Conservation (phyloP, 2,329 filamentous ascomycete species). For the Bimuria novae-zelandiae region DNA sequence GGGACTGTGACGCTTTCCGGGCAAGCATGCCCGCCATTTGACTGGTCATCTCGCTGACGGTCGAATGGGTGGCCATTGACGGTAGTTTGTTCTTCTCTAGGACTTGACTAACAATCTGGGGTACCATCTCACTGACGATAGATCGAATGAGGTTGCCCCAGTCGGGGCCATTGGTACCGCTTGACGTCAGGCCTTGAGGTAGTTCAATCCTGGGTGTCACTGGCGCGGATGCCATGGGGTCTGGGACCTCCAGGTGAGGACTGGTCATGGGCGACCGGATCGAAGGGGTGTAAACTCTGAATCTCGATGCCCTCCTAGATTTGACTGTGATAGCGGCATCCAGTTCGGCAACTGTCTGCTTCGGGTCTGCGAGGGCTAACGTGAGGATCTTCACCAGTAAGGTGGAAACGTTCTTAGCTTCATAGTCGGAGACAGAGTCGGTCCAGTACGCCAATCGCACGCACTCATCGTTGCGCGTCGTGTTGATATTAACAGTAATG, state of each 20-base stretch:
- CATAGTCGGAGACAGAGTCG: slow-evolving; percentile 33
- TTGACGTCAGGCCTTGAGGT: slow-evolving; percentile 5
- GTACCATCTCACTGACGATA: slow-evolving; percentile 41
- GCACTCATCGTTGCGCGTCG: slow-evolving; percentile 34
- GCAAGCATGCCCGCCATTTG: slow-evolving; percentile 37
- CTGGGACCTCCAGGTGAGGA: slow-evolving; percentile 24
- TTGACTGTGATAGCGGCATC: slow-evolving; percentile 24
- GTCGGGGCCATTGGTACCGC: slow-evolving; percentile 23
- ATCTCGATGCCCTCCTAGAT: slow-evolving; percentile 6
- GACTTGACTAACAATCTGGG: slow-evolving; percentile 39
- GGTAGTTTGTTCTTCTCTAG: slow-evolving; percentile 32
- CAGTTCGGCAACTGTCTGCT: slow-evolving; percentile 33
- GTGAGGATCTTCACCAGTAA: slow-evolving; percentile 33
- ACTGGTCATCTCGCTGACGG: slow-evolving; percentile 34
- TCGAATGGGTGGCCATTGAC: slow-evolving; percentile 21
- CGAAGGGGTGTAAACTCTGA: slow-evolving; percentile 2
- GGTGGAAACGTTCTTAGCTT: slow-evolving; percentile 31
- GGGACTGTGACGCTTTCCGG: slow-evolving; percentile 30
- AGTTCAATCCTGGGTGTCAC: slow-evolving; percentile 10
- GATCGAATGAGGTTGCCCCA: slow-evolving; percentile 36
- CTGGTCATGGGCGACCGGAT: slow-evolving; percentile 17
- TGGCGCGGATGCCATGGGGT: slow-evolving; percentile 13
- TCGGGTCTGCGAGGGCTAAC: slow-evolving; percentile 26
- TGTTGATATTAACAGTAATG: slow-evolving; percentile 41
- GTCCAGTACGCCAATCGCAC: slow-evolving; percentile 41